Base-by-base conservation (phyloP, 2,329 filamentous ascomycete species). In the Nemania abortiva region DNA sequence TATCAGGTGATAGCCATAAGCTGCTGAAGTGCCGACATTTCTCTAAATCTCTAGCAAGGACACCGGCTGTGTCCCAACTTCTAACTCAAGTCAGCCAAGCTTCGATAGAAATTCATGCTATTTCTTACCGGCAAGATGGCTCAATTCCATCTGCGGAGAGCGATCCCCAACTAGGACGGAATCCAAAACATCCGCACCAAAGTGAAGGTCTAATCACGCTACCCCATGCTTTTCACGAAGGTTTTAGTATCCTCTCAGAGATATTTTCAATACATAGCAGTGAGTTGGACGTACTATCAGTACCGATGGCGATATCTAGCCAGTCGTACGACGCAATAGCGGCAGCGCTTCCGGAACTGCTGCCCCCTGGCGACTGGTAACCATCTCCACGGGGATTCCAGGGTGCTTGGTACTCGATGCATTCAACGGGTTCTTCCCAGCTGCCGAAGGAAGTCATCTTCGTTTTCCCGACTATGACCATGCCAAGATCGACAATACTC, bases 51-150 rank as follows among this genome's bases (percentile, higher is more conserved):
- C 50, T 18, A 15, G 50, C 27, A 7, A 53, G 50, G 24, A 53
- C 18, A 31, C 50, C 50, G 5, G 50, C 50, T 3, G 50, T 53
- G 7, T 53, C 50, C 50, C 50, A 53, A 53, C 24, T 18, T n/a
- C 50, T 53, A 22, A n/a, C 3, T 11, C 11, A 29, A 5, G 11
- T 53, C 11, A 53, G 50, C 15, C 6, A n/a, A 29, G 27, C 22
- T 4, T 29, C 11, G 22, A 18, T 18, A 31, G 11, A 13, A 18
- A 53, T 7, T 22, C 7, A 10, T 11, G 18, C 11, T 18, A 31
- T 53, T 18, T 31, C 50, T 53, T 29, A 53, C 50, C 31, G 50
- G 50, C 50, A 53, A 29, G 24, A 53, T 31, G 50, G 50, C 27
- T 53, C 50, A 6, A 53, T 53, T 53, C 11, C 50, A n/a, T 53